These are phyloP conservation scores for Sporothrix brunneoviolacea DNA, from an alignment of 2,329 filamentous ascomycete genomes.

Conservation along the genomic window DNA sequence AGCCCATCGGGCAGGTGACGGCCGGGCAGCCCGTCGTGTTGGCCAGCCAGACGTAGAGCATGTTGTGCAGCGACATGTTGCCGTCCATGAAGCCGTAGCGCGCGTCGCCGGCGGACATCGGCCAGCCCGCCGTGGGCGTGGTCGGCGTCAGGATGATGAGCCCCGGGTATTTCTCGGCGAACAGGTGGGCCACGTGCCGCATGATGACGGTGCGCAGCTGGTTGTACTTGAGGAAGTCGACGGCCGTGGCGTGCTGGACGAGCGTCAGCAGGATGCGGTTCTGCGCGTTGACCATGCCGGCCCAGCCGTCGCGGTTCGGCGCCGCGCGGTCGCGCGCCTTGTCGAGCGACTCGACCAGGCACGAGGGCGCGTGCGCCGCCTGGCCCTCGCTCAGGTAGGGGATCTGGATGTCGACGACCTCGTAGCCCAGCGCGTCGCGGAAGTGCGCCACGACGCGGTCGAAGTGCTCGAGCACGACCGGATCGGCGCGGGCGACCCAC, in stretches of 20 bases:
- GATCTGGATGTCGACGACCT: constrained; percentile 53
- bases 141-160: constrained; percentile 76
- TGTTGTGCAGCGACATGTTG: constrained; percentile 65
- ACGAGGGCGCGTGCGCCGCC: constrained; percentile 69
- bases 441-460: constrained; percentile 55
- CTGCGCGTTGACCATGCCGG: constrained; percentile 52
- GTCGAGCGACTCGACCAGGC: constrained; percentile 63
- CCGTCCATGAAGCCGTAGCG: constrained; percentile 69
- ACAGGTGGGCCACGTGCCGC: constrained; percentile 68
- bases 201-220: constrained; percentile 70
- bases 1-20: constrained; percentile 69
- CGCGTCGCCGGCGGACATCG: constrained; percentile 50
- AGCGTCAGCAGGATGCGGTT: constrained; percentile 66
- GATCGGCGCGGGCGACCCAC: constrained; percentile 65
- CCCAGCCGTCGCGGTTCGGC: constrained; percentile 39
- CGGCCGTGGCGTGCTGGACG: constrained; percentile 55
- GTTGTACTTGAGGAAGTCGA: constrained; percentile 67
- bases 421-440: constrained; percentile 39
- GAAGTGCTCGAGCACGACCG: constrained; percentile 55
- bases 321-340: constrained; percentile 35
- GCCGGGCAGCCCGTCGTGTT: constrained; percentile 77
- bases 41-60: constrained; percentile 81
- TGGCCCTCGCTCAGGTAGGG: constrained; percentile 66
- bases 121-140: constrained; percentile 69
- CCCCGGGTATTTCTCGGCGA: constrained; percentile 62